Percentiles rank a stretch among this genome's conserved stretches.
These are phyloP conservation scores for Blastobotrys persicus DNA, from an alignment of 1,139 yeast genomes.

Conservation along the genomic window DNA sequence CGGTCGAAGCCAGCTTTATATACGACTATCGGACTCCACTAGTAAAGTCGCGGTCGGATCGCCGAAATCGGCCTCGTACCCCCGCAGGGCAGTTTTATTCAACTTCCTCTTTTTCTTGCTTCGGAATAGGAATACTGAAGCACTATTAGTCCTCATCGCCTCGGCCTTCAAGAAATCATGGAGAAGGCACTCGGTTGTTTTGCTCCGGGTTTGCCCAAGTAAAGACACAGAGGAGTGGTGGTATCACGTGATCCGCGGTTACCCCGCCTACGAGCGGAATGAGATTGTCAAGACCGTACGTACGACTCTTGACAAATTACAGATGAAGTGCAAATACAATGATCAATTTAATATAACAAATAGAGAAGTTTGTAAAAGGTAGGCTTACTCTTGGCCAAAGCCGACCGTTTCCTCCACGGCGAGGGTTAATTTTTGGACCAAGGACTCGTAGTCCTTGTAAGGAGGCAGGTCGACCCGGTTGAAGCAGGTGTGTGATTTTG, in stretches of 20 bases:
- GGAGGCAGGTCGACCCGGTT: constrained; percentile 91
- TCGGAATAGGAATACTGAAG: no score
- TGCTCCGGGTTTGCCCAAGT: no score
- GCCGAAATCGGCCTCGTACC: background rate
- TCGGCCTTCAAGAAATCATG: no score
- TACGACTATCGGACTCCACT: background rate
- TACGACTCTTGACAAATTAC: no score
- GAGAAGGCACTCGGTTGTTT: no score
- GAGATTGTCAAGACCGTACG: no score
- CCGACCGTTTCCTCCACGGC: constrained; percentile 96
- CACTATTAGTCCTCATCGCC: no score
- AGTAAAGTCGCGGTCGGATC: background rate
- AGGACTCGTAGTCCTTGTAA: constrained; percentile 67
- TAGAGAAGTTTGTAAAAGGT: background rate
- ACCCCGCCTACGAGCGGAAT: no score
- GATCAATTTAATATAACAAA: constrained; percentile 2
- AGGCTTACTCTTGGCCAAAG: constrained; percentile 81
- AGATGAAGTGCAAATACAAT: constrained; percentile 1
- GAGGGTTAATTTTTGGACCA: constrained; percentile 76
- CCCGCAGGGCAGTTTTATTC: no score
- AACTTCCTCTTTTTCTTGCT: no score
- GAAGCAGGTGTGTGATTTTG: constrained; percentile 95
- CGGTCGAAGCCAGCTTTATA: background rate
- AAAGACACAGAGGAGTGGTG: no score
- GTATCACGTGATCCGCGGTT: no score